Conservation (phyloP, 345 rosid genomes). For the Aurinia saxatilis region DNA sequence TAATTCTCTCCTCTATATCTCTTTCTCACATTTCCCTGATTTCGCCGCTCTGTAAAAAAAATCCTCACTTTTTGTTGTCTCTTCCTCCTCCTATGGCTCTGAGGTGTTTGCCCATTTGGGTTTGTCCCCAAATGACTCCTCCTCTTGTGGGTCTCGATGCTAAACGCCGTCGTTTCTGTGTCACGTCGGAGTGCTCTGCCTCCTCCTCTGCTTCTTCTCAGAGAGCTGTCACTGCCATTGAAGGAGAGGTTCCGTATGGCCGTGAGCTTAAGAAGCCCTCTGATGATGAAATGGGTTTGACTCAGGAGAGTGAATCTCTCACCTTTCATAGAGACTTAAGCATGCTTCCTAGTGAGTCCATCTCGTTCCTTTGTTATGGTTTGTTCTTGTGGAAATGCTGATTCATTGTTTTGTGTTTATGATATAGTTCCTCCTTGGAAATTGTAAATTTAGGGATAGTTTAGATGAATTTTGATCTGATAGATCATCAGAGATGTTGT, state of each 20-base stretch:
- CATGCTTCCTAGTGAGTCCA: slow-evolving; percentile 83
- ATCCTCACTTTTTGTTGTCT: slow-evolving; percentile 18
- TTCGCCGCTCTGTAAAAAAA: neutral
- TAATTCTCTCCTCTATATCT: slow-evolving; percentile 7
- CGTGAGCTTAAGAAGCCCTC: slow-evolving; percentile 37
- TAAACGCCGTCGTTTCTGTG: slow-evolving; percentile 30
- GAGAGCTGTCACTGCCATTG: slow-evolving; percentile 49
- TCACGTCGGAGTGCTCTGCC: slow-evolving; percentile 47
- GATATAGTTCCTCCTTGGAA: neutral
- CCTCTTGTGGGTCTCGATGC: slow-evolving; percentile 29
- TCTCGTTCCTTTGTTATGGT: neutral
- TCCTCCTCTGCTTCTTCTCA: slow-evolving; percentile 31
- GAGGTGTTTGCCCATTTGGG: slow-evolving; percentile 49
- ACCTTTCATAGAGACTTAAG: slow-evolving; percentile 63
- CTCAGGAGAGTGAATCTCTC: slow-evolving; percentile 27
- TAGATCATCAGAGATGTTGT: neutral
- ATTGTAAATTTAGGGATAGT: neutral
- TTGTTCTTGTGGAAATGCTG: slow-evolving; percentile 13
- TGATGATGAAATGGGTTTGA: slow-evolving; percentile 33
- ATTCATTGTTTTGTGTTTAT: slow-evolving; percentile 12
- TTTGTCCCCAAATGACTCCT: slow-evolving; percentile 33
- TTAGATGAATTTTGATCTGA: neutral
- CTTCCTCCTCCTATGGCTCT: slow-evolving; percentile 39
- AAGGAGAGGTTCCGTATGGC: slow-evolving; percentile 46
- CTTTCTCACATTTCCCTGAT: slow-evolving; percentile 12